Evolutionary conservation across 2,329 filamentous ascomycete genomes (phyloP).

Genomic region (Cercospora citrullina): DNA sequence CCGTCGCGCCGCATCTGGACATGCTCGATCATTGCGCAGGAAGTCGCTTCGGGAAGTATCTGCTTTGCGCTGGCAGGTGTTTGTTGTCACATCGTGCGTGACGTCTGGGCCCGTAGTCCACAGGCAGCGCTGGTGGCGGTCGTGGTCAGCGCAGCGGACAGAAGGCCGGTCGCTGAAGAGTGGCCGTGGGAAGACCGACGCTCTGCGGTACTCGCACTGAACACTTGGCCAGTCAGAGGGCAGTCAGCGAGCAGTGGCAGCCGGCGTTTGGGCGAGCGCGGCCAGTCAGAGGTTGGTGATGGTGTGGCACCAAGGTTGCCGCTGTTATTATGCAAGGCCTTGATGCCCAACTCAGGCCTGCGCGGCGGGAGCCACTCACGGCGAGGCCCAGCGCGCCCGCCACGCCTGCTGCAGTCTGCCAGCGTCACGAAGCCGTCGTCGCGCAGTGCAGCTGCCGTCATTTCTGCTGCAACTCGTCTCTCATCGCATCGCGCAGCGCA

Average conservation of each 20-base stretch:
- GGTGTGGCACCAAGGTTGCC: slow-evolving; percentile 21
- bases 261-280: slow-evolving; percentile 18
- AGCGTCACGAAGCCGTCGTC: slow-evolving; percentile 8
- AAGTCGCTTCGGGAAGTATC: not conserved
- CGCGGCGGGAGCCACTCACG: slow-evolving; percentile 11
- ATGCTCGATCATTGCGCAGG: not conserved
- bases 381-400: not conserved
- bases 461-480: not conserved
- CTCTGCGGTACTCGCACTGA: not conserved
- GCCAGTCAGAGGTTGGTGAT: not conserved
- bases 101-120: not conserved
- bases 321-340: slow-evolving; percentile 10
- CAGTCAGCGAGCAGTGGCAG: not conserved
- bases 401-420: not conserved
- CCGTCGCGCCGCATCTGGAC: not conserved
- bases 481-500: not conserved
- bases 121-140: not conserved
- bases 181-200: not conserved
- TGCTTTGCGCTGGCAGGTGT: not conserved
- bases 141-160: not conserved
- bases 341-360: slow-evolving; percentile 18
- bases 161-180: not conserved
- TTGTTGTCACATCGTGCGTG: not conserved
- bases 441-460: not conserved
- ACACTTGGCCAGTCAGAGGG: slow-evolving; percentile 5